Base-by-base conservation (phyloP, 768 basidiomycete genomes). In the Thelephora ganbajun region DNA sequence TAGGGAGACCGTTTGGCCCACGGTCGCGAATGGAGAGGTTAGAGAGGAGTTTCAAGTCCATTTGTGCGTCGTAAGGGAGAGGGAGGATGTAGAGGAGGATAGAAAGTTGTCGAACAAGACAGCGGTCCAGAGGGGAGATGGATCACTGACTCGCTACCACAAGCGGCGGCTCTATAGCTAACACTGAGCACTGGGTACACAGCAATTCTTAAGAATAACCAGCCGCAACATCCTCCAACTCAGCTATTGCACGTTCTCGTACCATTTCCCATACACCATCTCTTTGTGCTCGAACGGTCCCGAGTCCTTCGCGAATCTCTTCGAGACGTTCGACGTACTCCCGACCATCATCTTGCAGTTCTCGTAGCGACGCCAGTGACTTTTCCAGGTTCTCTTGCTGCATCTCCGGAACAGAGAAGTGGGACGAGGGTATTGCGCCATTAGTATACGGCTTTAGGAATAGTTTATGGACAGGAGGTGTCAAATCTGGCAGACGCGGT, bases 241-340 rank as follows among this genome's bases (percentile, higher is more conserved):
- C 86, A 52, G 74, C 74, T 18, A 89, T 66, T 11, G 85, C 84
- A 49, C 74, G 72, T 61, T 80, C 76, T 49, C 88, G 74, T 45
- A 88, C 80, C 59, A 79, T 62, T 49, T 78, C 73, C 89, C 89
- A 92, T 16, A 91, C 71, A 9, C 71, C 68, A 57, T 81, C 72
- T 47, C 87, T 69, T 58, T 88, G 84, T 2, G 73, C 72, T 47
- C 79, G 68, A 26, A 83, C 74, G 53, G 84, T 80, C 5, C 89
- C 89, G 48, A 91, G 61, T 2, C 78, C 77, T 54, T 91, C 86
- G 46, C 89, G 65, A 47, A 92, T 85, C 60, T 92, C 89, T 56
- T 84, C 76, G 47, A 92, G 63, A 22, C 88, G 74, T 57, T 90
- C 88, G 5, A 83, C 78, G 57, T 91, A 92, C 61, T 91, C 89